Evolutionary conservation across 1,284 basidiomycete genomes (phyloP), one percentile per base, ranked within the genome.

Genomic region (Singerocomus inundabilis): DNA sequence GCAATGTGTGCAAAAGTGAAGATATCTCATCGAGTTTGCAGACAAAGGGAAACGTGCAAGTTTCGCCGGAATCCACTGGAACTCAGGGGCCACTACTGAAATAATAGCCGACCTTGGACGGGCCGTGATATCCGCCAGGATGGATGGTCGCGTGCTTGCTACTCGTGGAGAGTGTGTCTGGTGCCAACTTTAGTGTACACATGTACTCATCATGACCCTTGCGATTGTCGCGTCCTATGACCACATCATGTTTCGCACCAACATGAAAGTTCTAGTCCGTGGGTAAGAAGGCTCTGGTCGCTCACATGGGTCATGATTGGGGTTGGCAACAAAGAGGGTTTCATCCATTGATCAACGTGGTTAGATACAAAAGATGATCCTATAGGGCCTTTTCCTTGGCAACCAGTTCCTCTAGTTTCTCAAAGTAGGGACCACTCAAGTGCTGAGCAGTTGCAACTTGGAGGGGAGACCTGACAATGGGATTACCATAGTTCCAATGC

Each of bases 401-500:
- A 59, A 90, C 81, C 60, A 90, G 67, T 57, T 84, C 80, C 54
- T 79, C 72, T 41, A 84, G 58, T 44, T 75, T 73, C 33, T 65
- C 66, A 24, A 60, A 49, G 24, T 59, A 45, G 6, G 52, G 49
- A 3, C 62, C 58, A 35, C 51, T 55, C 26, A 65, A 35, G 46
- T 70, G 70, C 29, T 75, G 69, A 30, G 66, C 53, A 12, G 71
- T 63, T 21, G 68, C 67, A n/a, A 71, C 66, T 34, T 70, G 77
- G 44, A 91, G 73, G 12, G 86, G 84, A 11, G 81, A 75, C 44
- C 85, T 74, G 46, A 85, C 80, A 21, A 70, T 65, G 9, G 76
- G 70, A 7, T 73, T 66, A 18, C 88, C 89, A 59, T 89, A 87
- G 21, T 81, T 83, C 64, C 88, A 90, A 58, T 84, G 79, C 63